These are phyloP conservation scores for Diplosphaera chodatii DNA, from an alignment of 139 green algal genomes.

Conservation along the genomic window DNA sequence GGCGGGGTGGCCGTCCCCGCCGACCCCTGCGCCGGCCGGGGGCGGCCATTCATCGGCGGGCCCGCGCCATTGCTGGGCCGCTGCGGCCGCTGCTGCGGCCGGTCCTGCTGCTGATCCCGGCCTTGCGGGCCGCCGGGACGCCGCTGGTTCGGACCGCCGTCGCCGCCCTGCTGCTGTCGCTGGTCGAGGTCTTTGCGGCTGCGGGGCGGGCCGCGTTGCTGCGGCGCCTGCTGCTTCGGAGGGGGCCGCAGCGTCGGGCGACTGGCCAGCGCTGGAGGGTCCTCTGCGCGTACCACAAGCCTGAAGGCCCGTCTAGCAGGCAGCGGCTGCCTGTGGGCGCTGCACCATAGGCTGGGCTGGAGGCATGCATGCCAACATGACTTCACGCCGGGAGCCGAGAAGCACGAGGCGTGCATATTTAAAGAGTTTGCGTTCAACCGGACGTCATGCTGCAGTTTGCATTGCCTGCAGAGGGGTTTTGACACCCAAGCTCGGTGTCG, in stretches of 20 bases:
- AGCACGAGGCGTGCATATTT: not conserved
- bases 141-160: not conserved
- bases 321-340: not conserved
- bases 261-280: not conserved
- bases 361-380: not conserved
- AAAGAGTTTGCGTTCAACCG: not conserved
- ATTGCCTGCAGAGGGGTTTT: no score
- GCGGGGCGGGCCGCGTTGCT: not conserved
- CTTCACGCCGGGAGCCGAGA: no score
- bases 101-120: not conserved
- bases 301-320: not conserved
- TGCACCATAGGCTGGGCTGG: not conserved
- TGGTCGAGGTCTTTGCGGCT: not conserved
- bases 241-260: not conserved
- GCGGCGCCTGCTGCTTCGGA: not conserved
- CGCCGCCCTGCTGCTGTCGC: not conserved
- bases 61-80: not conserved
- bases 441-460: not conserved
- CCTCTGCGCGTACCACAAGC: not conserved
- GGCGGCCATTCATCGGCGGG: not conserved
- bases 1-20: no score
- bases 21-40: no score
- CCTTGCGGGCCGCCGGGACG: not conserved
- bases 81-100: conserved; percentile 1
- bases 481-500: no score